Base-by-base conservation (phyloP, 768 basidiomycete genomes). In the Symmetrospora coprosmae region DNA sequence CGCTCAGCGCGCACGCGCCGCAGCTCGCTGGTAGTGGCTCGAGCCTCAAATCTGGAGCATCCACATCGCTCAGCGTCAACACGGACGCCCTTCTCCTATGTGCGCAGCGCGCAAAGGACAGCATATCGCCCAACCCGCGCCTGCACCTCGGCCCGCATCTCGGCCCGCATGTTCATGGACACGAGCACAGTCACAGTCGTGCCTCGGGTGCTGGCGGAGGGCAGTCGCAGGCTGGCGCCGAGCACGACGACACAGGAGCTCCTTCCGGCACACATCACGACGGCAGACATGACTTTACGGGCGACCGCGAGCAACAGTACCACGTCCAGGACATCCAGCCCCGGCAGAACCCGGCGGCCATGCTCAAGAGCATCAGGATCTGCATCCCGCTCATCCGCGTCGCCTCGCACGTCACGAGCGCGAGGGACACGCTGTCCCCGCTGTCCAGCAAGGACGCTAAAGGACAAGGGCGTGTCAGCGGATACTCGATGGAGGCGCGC, bases 101-200 rank as follows among this genome's bases (percentile, higher is more conserved):
- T 11, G 55, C 19, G 6, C 5, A 19, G 2, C 28, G 55, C 30
- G 14, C 40, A 4, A 25, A 55, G 13, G 31, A 28, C 27, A 41
- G 33, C 4, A 9, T 55, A 8, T 13, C 8, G 28, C 52, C 38
- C 11, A 33, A 38, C 30, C 52, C 39, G 17, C 52, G 35, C 17
- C 35, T 38, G 14, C 52, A 55, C 27, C 39, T 55, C 14, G 52
- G 52, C 6, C 52, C 52, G 4, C 52, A 55, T 28, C 52, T 55
- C 8, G 52, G 52, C 8, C 55, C 55, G 4, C 55, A 58, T 34
- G 9, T 46, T 13, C 55, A 58, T 21, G 21, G 17, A 31, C 55
- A 43, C 8, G 49, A 50, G 17, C 11, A 14, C 25, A 27, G 25
- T 21, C 14, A 27, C 11, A 14, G 13, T 47, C 13, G 17, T 14